phyloP scores from a whole-genome alignment of 345 rosid species.

The Syzygium aromaticum region DNA sequence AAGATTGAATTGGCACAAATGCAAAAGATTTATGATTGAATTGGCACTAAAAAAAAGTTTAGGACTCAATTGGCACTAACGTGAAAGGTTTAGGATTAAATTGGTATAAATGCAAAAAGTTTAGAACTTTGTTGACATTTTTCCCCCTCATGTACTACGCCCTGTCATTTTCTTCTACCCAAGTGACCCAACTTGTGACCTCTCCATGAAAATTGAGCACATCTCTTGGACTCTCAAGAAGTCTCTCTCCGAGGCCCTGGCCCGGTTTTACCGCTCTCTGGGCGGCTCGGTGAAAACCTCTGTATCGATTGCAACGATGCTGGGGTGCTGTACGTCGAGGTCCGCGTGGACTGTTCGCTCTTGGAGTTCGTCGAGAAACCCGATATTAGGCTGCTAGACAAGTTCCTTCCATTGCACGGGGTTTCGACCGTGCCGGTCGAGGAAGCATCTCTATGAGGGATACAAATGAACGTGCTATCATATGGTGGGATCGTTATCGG shows the following conservation, averaged over 20 bases:
- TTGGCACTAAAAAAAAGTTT: no score
- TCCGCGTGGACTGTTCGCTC: not conserved
- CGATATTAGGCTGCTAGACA: not conserved
- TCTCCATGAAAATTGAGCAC: not conserved
- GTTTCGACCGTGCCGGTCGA: not conserved
- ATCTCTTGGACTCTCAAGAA: not conserved
- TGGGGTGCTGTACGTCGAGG: not conserved
- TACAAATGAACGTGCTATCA: not conserved
- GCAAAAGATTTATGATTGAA: no score
- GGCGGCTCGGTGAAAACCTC: not conserved
- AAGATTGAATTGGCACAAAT: no score
- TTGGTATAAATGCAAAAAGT: no score
- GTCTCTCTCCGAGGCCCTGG: not conserved
- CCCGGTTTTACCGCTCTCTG: not conserved
- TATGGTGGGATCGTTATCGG: not conserved
- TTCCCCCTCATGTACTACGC: not conserved
- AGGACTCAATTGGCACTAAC: no score
- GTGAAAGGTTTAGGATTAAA: no score
- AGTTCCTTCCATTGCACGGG: not conserved
- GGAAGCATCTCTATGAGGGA: not conserved
- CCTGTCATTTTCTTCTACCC: not conserved
- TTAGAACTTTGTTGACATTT: no score
- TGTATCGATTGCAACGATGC: not conserved
- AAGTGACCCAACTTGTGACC: not conserved
- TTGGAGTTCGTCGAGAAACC: not conserved